Base-by-base conservation (phyloP, 345 rosid genomes). In the Dovyalis caffra region DNA sequence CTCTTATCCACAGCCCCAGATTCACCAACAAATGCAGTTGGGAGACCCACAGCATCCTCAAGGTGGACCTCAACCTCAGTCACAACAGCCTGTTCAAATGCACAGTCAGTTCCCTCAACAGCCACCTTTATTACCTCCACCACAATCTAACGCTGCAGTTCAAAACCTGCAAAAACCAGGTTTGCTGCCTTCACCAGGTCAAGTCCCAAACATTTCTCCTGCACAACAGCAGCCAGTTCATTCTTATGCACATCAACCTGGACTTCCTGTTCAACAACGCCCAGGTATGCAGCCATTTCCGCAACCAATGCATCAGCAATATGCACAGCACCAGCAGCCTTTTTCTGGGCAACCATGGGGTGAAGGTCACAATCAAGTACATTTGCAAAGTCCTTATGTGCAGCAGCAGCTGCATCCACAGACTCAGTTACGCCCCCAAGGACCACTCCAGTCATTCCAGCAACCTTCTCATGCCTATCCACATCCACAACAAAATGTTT, bases 31-130 rank as follows among this genome's bases (percentile, higher is more conserved):
- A 78, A 74, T 81, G 72, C 85, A 74, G 66, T 26, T 45, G 28
- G 88, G 85, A 63, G 83, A 76, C 74, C 79, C 79, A 20, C 81
- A 80, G 69, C 84, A 77, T 32, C 74, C 82, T 57, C 90, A 78
- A 62, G 72, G 72, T 53, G 90, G 84, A 70, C 76, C 83, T 66
- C 85, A 84, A 11, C 83, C 68, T 5, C 86, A 73, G 66, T 53
- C 78, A 8, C 90, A 81, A 57, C 84, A 75, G 76, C 60, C 84
- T 40, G 73, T 57, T 37, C 87, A 82, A 78, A 70, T 79, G 74
- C 95, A 78, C 69, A 79, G 64, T 71, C 89, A 84, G 74, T 72
- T 82, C 58, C 73, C 84, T 76, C 93, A 84, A 66, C 86, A 85
- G 60, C 75, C 85, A 83, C 60, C 85, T 29, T 78, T 76, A 29